Evolutionary conservation across 805 yeast genomes (phyloP).

Genomic region (Teunomyces gatunensis): DNA sequence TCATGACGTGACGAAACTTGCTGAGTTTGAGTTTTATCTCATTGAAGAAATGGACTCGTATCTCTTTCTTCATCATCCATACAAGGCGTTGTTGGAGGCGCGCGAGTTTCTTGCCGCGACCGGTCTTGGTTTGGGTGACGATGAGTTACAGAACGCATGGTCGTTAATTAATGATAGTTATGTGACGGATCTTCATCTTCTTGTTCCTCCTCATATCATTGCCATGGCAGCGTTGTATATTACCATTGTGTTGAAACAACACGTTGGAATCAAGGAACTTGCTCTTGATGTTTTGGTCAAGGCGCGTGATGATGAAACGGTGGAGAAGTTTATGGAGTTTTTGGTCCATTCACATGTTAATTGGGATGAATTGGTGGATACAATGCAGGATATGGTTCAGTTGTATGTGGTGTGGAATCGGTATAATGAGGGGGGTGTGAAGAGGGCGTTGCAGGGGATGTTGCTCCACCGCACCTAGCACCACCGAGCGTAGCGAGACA

Average conservation of each 20-base stretch:
- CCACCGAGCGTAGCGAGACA: too few species aligned
- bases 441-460: conserved; percentile 47
- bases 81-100: conserved; percentile 58
- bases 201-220: conserved; percentile 86
- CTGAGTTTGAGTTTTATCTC: conserved; percentile 92
- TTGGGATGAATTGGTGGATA: conserved; percentile 71
- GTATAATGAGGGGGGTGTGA: conserved; percentile 67
- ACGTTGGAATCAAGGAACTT: conserved; percentile 18
- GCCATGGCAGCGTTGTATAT: conserved; percentile 82
- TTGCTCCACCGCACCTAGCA: too few species aligned
- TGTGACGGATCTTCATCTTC: conserved; percentile 78
- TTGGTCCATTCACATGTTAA: conserved; percentile 76
- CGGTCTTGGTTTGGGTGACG: conserved; percentile 45
- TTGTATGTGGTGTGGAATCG: conserved; percentile 83
- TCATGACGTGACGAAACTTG: conserved; percentile 83
- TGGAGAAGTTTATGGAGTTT: conserved; percentile 60
- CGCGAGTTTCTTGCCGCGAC: conserved; percentile 32
- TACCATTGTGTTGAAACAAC: conserved; percentile 58
- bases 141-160: conserved; percentile 86
- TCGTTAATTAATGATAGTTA: conserved; percentile 85
- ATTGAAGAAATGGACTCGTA: conserved; percentile 82
- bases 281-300: conserved; percentile 37
- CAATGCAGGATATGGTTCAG: conserved; percentile 79
- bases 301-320: conserved; percentile 41
- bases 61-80: conserved; percentile 74